Percentiles rank a stretch among this genome's conserved stretches.
phyloP scores from a whole-genome alignment of 2,329 filamentous ascomycete genomes.

The Alternaria conjuncta region DNA sequence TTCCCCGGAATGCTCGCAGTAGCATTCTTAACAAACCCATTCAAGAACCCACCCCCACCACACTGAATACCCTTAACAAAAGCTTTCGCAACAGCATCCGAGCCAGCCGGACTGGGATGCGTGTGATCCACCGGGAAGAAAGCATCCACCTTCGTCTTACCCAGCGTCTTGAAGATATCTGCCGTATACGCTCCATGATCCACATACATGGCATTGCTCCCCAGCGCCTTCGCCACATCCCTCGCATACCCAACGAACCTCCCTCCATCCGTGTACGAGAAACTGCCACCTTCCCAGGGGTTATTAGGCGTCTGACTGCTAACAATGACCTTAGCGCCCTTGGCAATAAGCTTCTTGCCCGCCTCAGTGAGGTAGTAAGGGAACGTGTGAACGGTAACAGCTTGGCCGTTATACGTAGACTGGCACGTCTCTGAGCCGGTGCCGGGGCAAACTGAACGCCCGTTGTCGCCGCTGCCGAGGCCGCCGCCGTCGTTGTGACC shows the following conservation, averaged over 20 bases:
- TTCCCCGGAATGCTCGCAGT: slow-evolving; percentile 38
- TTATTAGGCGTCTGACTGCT: slow-evolving; percentile 68
- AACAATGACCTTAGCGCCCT: slow-evolving; percentile 66
- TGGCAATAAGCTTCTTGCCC: slow-evolving; percentile 59
- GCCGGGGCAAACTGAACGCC: slow-evolving; percentile 65
- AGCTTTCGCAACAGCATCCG: slow-evolving; percentile 61
- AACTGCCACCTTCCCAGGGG: slow-evolving; percentile 65
- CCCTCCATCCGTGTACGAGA: slow-evolving; percentile 51
- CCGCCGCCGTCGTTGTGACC: slow-evolving; percentile 75
- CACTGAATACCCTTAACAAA: slow-evolving; percentile 66
- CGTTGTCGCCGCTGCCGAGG: slow-evolving; percentile 62
- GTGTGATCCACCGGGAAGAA: slow-evolving; percentile 68
- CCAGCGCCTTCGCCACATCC: slow-evolving; percentile 54
- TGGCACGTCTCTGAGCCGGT: slow-evolving; percentile 61
- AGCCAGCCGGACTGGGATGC: slow-evolving; percentile 64
- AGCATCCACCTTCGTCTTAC: slow-evolving; percentile 57
- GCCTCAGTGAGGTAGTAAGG: slow-evolving; percentile 66
- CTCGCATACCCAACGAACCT: slow-evolving; percentile 64
- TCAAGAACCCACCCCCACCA: slow-evolving; percentile 53
- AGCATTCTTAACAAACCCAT: slow-evolving; percentile 46
- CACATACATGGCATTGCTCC: slow-evolving; percentile 58
- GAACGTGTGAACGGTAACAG: slow-evolving; percentile 67
- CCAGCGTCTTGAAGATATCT: slow-evolving; percentile 59
- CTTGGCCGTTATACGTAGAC: slow-evolving; percentile 58
- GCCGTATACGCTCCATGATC: slow-evolving; percentile 67